phyloP scores from a whole-genome alignment of 176 grass and related monocot species.

The Urochloa ruziziensis region DNA sequence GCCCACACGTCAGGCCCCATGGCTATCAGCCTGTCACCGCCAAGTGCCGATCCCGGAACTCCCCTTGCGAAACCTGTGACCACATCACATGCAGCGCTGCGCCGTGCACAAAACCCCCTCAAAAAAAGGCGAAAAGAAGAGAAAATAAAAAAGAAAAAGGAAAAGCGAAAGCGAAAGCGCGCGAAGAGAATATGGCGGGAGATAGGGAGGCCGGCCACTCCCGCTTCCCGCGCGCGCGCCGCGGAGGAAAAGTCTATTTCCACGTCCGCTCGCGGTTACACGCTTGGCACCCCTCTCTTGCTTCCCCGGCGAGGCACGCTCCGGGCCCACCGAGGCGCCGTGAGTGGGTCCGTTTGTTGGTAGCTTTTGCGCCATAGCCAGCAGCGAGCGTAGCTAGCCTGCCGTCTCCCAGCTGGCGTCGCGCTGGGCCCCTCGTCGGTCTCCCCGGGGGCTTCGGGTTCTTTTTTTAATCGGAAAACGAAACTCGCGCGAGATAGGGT shows the following conservation, averaged over 20 bases:
- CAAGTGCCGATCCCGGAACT: neutral
- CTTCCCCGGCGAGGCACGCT: neutral
- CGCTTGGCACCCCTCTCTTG: conserved; percentile 7
- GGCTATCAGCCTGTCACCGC: neutral
- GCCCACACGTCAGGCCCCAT: neutral
- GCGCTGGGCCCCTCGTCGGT: neutral
- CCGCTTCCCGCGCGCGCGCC: neutral
- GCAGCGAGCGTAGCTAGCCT: neutral
- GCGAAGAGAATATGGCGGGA: neutral
- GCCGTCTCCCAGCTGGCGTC: conserved; percentile 30
- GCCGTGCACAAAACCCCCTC: too few species aligned
- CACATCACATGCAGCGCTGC: neutral
- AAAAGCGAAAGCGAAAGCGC: neutral
- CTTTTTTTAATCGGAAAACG: too few species aligned
- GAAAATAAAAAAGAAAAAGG: neutral
- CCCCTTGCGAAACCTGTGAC: neutral
- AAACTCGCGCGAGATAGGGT: too few species aligned
- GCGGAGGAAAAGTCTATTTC: neutral
- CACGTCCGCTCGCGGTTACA: neutral
- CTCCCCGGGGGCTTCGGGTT: neutral
- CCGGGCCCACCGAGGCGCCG: neutral
- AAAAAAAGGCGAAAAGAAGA: neutral
- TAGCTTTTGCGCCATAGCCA: conserved; percentile 10
- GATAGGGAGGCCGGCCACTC: neutral
- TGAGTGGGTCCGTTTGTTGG: neutral